Evolutionary conservation across 768 basidiomycete genomes (phyloP), one percentile per base, ranked within the genome.

Genomic region (Boletus sp.): DNA sequence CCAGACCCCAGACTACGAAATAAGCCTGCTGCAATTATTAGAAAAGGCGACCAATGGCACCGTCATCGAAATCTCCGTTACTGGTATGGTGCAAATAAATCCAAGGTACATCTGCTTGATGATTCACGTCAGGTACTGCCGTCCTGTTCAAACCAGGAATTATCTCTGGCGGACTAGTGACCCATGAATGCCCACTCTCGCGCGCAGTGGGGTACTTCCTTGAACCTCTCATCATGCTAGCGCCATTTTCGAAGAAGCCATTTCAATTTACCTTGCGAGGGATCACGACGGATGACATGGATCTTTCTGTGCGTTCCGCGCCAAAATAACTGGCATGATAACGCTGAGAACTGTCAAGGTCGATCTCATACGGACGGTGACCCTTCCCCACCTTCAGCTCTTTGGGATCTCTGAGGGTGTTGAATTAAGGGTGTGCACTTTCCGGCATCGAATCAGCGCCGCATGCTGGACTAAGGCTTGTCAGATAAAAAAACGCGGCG

Each of bases 401-500:
- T 97, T 98, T 62, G 94, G 92, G 1, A 81, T 97, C 9, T 86
- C 87, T 0, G 92, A 97, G 41, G 93, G 93, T 5, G 71, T 98
- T 15, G 97, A 99, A 69, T 72, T 99, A 23, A 79, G 90, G 67
- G 93, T 92, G 66, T 50, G 79, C 67, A 1, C 32, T 7, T 17
- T 47, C 46, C 17, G 9, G 15, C 35, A 35, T 56, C 7, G 9
- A 13, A 14, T 7, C 32, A 14, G 13, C 23, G 27, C 30, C 19
- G 14, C 40, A 39, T 15, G n/a, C 14, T 37, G 52, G 42, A 43
- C 47, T 25, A 19, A 49, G 30, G 23, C 11, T 29, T 7, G 13
- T n/a, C 54, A 94, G 89, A 97, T 99, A 53, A 95, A 89, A 70
- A 96, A 88, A 65, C 84, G 97, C n/a, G 97, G 97, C 2, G 83